Conservation (phyloP, 306 rosid species). For the Rosa persica region DNA sequence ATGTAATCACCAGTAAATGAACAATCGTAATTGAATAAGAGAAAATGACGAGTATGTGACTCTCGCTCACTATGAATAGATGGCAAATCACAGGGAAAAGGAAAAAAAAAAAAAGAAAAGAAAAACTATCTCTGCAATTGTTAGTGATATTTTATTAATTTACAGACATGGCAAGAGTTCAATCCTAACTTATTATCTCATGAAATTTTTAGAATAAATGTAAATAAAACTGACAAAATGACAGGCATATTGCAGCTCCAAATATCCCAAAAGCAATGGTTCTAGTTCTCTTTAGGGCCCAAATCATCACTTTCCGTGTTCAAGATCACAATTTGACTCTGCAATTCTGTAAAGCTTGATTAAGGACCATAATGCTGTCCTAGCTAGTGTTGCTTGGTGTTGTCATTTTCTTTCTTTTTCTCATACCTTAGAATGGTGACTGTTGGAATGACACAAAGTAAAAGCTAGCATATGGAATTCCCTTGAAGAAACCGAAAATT, state of each 20-base stretch:
- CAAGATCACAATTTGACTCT: background rate
- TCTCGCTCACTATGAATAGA: too few relatives aligned
- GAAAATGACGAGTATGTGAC: too few relatives aligned
- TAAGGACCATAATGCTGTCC: background rate
- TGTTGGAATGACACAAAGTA: conserved; percentile 10
- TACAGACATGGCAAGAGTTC: too few relatives aligned
- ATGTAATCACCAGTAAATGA: too few relatives aligned
- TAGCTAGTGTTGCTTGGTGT: background rate
- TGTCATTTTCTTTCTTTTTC: conserved; percentile 9
- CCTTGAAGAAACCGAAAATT: conserved; percentile 5
- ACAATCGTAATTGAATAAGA: too few relatives aligned
- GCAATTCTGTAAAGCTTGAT: conserved; percentile 1
- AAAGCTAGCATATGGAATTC: background rate
- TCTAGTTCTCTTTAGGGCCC: conserved; percentile 13
- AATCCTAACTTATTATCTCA: too few relatives aligned
- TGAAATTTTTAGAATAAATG: too few relatives aligned
- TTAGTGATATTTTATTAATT: too few relatives aligned
- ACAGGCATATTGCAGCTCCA: background rate
- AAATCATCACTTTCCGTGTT: background rate
- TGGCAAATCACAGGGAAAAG: too few relatives aligned
- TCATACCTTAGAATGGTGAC: background rate
- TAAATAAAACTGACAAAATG: too few relatives aligned
- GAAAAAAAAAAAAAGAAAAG: too few relatives aligned
- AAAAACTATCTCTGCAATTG: too few relatives aligned
- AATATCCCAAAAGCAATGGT: conserved; percentile 15